Percentiles rank a stretch among this genome's conserved stretches.
These are phyloP conservation scores for Fusarium napiforme DNA, from an alignment of 2,329 filamentous ascomycete species.

Conservation along the genomic window DNA sequence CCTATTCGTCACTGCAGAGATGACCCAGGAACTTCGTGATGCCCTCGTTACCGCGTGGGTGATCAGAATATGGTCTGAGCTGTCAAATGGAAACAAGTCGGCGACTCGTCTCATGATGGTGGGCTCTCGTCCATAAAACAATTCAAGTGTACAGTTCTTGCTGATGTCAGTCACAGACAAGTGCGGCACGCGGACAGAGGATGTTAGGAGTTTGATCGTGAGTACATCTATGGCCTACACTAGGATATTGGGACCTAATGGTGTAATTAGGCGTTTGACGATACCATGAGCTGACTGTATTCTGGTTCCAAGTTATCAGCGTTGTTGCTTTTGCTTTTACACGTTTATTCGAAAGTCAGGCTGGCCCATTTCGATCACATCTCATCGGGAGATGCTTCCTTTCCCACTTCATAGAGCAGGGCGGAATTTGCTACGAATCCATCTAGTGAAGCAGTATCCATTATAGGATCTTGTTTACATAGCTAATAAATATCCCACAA, in stretches of 20 bases:
- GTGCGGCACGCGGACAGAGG: constrained; percentile 22
- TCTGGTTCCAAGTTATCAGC: not conserved
- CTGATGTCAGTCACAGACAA: constrained; percentile 27
- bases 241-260: not conserved
- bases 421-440: not conserved
- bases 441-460: not conserved
- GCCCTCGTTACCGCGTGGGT: constrained; percentile 52
- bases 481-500: constrained; percentile 90
- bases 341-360: not conserved
- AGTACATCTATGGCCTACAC: not conserved
- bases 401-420: not conserved
- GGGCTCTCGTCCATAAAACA: not conserved
- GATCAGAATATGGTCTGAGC: constrained; percentile 49
- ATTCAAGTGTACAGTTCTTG: not conserved
- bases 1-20: constrained; percentile 47
- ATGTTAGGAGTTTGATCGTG: constrained; percentile 7
- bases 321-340: not conserved
- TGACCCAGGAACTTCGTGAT: constrained; percentile 46
- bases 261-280: not conserved
- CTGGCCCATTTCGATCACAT: not conserved
- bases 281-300: not conserved
- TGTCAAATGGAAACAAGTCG: constrained; percentile 48
- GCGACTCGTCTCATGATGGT: constrained; percentile 31
- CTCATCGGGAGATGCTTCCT: not conserved
- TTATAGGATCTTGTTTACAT: not conserved